Percentiles rank a stretch among this genome's conserved stretches.
These are phyloP conservation scores for Claviceps sp. DNA, from an alignment of 2,329 filamentous ascomycete species.

Conservation along the genomic window DNA sequence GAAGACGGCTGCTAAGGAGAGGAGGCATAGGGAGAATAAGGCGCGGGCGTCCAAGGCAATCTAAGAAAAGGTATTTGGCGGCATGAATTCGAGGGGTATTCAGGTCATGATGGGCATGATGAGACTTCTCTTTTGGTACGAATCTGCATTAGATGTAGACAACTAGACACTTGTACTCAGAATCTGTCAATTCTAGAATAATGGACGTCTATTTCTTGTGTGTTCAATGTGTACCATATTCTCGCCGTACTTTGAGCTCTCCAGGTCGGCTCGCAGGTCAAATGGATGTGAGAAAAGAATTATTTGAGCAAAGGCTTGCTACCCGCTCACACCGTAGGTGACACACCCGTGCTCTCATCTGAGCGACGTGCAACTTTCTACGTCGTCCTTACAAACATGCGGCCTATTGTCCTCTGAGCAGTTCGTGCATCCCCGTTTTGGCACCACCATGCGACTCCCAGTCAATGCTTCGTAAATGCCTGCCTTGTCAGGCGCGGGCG, in stretches of 20 bases:
- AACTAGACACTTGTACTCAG: too few species aligned
- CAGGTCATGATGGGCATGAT: too few species aligned
- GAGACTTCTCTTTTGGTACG: too few species aligned
- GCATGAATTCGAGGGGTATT: too few species aligned
- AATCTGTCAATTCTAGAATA: not conserved
- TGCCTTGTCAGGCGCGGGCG: conserved; percentile 8
- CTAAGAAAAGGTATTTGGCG: conserved; percentile 7
- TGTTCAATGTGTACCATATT: too few species aligned
- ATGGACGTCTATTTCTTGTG: not conserved
- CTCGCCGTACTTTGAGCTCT: too few species aligned
- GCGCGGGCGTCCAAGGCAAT: conserved; percentile 32
- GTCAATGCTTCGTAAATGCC: conserved; percentile 15
- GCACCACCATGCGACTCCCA: conserved; percentile 7
- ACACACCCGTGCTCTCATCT: not conserved
- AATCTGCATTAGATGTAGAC: too few species aligned
- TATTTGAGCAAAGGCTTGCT: too few species aligned
- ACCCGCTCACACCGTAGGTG: too few species aligned
- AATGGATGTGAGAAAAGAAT: too few species aligned
- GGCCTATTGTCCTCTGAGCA: conserved; percentile 22
- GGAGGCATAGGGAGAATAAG: conserved; percentile 51
- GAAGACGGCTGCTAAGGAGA: conserved; percentile 51
- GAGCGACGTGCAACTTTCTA: conserved; percentile 5
- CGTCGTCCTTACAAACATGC: conserved; percentile 18
- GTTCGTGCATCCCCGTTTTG: conserved; percentile 7
- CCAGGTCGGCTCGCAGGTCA: too few species aligned